Base-by-base conservation (phyloP, 345 rosid genomes). In the Moringa oleifera region DNA sequence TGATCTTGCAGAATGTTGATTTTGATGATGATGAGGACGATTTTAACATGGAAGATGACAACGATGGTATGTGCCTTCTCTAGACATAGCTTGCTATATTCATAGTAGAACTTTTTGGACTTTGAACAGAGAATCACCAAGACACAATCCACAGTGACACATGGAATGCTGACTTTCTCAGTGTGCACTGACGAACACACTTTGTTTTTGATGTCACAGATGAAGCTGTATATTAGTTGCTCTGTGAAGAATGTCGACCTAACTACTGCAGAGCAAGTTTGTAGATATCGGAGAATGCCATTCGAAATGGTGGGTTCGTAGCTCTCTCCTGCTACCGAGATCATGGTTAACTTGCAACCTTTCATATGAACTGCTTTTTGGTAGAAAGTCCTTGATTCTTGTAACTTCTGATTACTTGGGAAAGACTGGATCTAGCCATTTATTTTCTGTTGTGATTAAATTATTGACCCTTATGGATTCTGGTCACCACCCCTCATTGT, bases 21-120 rank as follows among this genome's bases (percentile, higher is more conserved):
- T 81, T 78, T 56, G 86, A 81, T 36, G 86, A 81, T 16, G 85
- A 81, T 36, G 83, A 81, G 23, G 85, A 81, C 0, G 83, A 81
- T 69, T 76, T 52, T 46, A 81, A 81, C 70, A 59, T 71, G 77
- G 79, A 66, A 7, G 81, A 73, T 15, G 81, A 60, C 51, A 55
- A 56, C 28, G 77, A 78, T 31, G 81, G 86, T 81, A 72, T 52
- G 76, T 18, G n/a, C 20, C 37, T 66, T 31, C 18, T 17, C 16
- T 45, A 20, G 0, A 23, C 23, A 51, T 2, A 6, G 0, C 4
- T 51, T 19, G 20, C 0, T 12, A 15, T 7, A 1, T 20, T 51
- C 17, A 51, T 51, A 20, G 6, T 63, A 18, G 4, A 33, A 25
- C 36, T 46, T 22, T 50, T 0, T 50, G 18, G 31, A 36, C 19